Evolutionary conservation across 2,329 filamentous ascomycete species (phyloP).

Genomic region (Aureobasidium sp.): DNA sequence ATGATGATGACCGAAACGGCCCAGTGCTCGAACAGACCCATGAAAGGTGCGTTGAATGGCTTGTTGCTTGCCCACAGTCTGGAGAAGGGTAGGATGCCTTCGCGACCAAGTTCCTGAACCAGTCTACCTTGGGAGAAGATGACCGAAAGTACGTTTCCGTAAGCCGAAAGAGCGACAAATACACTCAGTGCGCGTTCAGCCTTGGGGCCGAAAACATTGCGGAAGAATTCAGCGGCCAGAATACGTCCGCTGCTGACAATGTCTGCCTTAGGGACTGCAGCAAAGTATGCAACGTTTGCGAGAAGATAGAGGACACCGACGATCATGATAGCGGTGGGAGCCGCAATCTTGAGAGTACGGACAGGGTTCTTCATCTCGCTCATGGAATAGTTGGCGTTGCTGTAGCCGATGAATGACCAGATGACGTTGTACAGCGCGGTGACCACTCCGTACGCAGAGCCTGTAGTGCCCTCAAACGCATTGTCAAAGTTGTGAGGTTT

Average conservation of each 20-base stretch:
- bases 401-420: constrained; percentile 61
- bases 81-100: constrained; percentile 55
- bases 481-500: constrained; percentile 58
- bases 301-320: constrained; percentile 48
- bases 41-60: constrained; percentile 56
- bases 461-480: constrained; percentile 59
- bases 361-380: constrained; percentile 49
- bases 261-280: constrained; percentile 38
- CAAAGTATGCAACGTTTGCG: constrained; percentile 54
- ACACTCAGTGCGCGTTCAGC: constrained; percentile 56
- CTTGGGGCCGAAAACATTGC: constrained; percentile 44
- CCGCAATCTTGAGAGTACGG: constrained; percentile 56
- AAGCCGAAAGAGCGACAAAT: constrained; percentile 57
- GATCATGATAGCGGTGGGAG: constrained; percentile 50
- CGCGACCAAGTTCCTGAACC: constrained; percentile 54
- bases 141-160: constrained; percentile 49
- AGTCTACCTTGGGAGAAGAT: constrained; percentile 63
- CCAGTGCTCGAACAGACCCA: constrained; percentile 59
- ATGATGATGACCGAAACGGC: constrained; percentile 59
- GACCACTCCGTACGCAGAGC: constrained; percentile 60
- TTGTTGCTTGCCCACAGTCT: constrained; percentile 57
- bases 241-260: constrained; percentile 47
- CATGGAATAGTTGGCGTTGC: constrained; percentile 60
- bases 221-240: constrained; percentile 52
- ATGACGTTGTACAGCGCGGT: constrained; percentile 66